Evolutionary conservation across 192 early-diverging fungal genomes (phyloP).

Genomic region (Pilaira anomala): DNA sequence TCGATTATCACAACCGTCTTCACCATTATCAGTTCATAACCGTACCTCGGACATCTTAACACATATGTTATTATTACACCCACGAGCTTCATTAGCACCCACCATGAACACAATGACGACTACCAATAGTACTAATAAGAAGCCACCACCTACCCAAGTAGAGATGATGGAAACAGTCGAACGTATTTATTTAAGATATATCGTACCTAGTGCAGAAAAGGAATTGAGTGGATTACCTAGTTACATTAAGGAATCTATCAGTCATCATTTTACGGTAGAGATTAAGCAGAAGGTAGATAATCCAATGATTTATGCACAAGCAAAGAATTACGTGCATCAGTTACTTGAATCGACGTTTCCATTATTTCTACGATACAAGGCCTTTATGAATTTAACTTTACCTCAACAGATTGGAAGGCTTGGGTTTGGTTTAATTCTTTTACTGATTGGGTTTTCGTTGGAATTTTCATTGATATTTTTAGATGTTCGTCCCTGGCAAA

Average conservation of each 20-base stretch:
- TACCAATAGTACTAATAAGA: conserved; percentile 1
- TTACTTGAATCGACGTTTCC: conserved; percentile 49
- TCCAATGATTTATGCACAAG: conserved; percentile 50
- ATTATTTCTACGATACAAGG: conserved; percentile 48
- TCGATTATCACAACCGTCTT: conserved; percentile 2
- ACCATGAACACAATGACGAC: conserved; percentile 1
- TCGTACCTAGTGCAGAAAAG: conserved; percentile 49
- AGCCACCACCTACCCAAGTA: conserved; percentile 37
- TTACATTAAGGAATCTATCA: conserved; percentile 32
- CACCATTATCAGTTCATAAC: background rate
- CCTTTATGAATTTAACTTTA: conserved; percentile 51
- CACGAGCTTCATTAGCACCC: conserved; percentile 15
- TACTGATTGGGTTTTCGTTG: conserved; percentile 52
- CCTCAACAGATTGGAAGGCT: conserved; percentile 45
- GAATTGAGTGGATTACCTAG: conserved; percentile 42
- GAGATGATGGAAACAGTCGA: conserved; percentile 53
- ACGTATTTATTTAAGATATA: conserved; percentile 52
- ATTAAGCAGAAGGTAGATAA: conserved; percentile 26
- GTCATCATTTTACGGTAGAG: conserved; percentile 18
- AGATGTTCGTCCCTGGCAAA: conserved; percentile 39
- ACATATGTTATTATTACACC: conserved; percentile 25
- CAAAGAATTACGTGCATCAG: conserved; percentile 49
- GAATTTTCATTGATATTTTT: conserved; percentile 56
- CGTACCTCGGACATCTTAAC: conserved; percentile 18
- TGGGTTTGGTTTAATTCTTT: conserved; percentile 40